Evolutionary conservation across 257 asterid species (phyloP).

Genomic region (Jacaranda mimosifolia): DNA sequence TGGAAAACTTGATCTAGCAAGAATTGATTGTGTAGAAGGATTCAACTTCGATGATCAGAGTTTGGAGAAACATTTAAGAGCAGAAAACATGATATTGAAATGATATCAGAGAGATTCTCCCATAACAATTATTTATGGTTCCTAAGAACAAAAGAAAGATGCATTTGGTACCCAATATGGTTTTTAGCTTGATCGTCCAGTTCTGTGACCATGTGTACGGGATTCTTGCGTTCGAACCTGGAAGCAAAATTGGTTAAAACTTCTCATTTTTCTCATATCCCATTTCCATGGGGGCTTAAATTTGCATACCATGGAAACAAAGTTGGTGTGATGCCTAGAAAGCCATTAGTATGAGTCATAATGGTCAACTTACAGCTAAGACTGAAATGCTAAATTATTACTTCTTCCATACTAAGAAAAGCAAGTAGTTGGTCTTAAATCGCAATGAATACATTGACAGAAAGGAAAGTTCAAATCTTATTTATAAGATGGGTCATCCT

Average conservation of each 20-base stretch:
- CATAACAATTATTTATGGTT: conserved; percentile 8
- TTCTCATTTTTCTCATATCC: conserved; percentile 10
- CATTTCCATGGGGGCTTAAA: conserved; percentile 25
- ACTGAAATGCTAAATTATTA: conserved; percentile 27
- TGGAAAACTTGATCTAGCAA: conserved; percentile 8
- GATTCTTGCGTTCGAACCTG: neutral
- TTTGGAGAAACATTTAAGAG: neutral
- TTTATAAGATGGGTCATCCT: conserved; percentile 45
- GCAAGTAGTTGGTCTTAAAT: conserved; percentile 43
- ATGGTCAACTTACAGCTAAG: conserved; percentile 19
- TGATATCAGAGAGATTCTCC: conserved; percentile 25
- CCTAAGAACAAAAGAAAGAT: neutral
- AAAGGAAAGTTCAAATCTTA: conserved; percentile 33
- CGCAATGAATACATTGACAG: conserved; percentile 40
- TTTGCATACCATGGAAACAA: conserved; percentile 21
- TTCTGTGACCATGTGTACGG: neutral
- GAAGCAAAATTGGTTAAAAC: neutral
- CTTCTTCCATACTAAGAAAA: conserved; percentile 31
- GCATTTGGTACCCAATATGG: neutral
- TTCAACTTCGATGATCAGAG: neutral
- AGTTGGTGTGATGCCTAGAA: conserved; percentile 17
- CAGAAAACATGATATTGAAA: neutral
- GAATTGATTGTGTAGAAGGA: conserved; percentile 26
- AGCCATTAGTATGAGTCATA: conserved; percentile 22
- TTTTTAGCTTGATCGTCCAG: conserved; percentile 24